Percentiles rank a stretch among this genome's conserved stretches.
Evolutionary conservation across 768 basidiomycete species (phyloP).

Genomic region (Phanerochaete carnosa): DNA sequence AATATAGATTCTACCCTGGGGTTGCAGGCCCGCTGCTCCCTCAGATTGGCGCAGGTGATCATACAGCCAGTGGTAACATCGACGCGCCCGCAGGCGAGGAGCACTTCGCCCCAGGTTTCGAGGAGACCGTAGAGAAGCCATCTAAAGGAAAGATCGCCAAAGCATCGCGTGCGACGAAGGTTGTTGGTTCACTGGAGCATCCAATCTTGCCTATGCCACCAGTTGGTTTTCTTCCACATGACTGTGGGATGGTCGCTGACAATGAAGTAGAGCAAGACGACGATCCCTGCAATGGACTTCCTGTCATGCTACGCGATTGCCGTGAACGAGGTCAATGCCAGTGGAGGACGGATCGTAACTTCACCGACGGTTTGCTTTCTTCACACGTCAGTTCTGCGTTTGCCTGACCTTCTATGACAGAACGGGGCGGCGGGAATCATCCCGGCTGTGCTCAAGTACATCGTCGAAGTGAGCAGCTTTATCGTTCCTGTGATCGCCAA

Average conservation of each 20-base stretch:
- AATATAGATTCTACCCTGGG: conserved; percentile 49
- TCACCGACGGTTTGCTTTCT: conserved; percentile 56
- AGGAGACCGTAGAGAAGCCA: neutral
- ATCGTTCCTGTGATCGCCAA: neutral
- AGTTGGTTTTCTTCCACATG: conserved; percentile 39
- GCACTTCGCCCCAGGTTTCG: neutral
- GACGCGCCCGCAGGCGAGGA: conserved; percentile 18
- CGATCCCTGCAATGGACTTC: conserved; percentile 92
- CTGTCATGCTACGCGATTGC: conserved; percentile 92
- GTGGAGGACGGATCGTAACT: conserved; percentile 91
- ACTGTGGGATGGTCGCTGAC: neutral
- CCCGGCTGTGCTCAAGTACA: conserved; percentile 88
- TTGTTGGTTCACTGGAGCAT: conserved; percentile 79
- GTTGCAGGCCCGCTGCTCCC: conserved; percentile 35
- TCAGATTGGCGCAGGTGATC: conserved; percentile 29
- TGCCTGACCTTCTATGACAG: neutral
- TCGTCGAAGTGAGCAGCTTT: conserved; percentile 56
- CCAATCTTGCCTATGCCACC: conserved; percentile 78
- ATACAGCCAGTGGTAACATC: conserved; percentile 18
- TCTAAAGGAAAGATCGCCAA: neutral
- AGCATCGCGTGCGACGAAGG: conserved; percentile 33
- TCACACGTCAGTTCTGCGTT: neutral
- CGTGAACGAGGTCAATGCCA: conserved; percentile 93
- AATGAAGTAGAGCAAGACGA: conserved; percentile 62
- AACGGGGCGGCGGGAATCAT: conserved; percentile 95